Evolutionary conservation across 2,329 filamentous ascomycete species (phyloP).

Genomic region (Botrytis aclada): DNA sequence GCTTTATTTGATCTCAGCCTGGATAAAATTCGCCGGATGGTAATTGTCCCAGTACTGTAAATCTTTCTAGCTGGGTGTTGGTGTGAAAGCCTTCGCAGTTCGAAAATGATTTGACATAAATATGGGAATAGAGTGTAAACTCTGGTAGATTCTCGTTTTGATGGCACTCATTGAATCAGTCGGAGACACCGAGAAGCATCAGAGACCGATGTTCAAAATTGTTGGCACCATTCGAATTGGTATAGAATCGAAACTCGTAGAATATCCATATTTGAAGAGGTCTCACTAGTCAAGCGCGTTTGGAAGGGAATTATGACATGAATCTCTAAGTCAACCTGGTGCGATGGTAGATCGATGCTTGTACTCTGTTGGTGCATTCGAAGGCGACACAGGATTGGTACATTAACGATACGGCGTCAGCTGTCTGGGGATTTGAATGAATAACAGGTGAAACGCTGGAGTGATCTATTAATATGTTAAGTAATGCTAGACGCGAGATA

Average conservation of each 20-base stretch:
- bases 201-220: neutral
- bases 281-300: neutral
- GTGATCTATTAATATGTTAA: neutral
- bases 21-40: too few relatives aligned
- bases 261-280: neutral
- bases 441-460: neutral
- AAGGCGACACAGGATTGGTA: neutral
- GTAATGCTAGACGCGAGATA: neutral
- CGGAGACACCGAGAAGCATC: too few relatives aligned
- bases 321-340: neutral
- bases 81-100: too few relatives aligned
- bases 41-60: too few relatives aligned
- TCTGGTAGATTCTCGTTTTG: neutral
- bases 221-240: neutral
- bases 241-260: neutral
- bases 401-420: neutral
- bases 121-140: too few relatives aligned
- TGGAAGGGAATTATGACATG: neutral
- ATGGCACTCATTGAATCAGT: neutral
- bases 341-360: neutral
- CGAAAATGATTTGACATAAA: too few relatives aligned
- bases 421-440: neutral
- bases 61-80: too few relatives aligned
- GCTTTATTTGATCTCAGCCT: too few relatives aligned
- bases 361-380: neutral